Evolutionary conservation across 2,329 filamentous ascomycete genomes (phyloP).

Genomic region (Fusarium buxicola): DNA sequence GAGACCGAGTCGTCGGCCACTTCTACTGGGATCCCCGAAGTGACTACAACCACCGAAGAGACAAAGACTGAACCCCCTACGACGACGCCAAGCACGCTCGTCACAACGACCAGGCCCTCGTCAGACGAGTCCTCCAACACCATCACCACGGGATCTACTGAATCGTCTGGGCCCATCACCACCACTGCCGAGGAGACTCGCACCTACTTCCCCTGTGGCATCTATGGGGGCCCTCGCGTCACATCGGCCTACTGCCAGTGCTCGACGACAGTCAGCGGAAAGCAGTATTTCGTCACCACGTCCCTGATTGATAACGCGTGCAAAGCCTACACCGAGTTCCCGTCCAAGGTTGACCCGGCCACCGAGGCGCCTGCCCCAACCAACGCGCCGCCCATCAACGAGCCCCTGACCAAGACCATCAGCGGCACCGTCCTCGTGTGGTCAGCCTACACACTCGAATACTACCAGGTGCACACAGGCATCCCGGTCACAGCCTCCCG

Average conservation of each 20-base stretch:
- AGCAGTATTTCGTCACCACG: slow-evolving; percentile 7
- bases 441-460: slow-evolving; percentile 3
- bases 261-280: slow-evolving; percentile 3
- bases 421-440: slow-evolving; percentile 17
- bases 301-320: slow-evolving; percentile 3
- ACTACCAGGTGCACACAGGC: background rate
- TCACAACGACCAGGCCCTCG: slow-evolving; percentile 7
- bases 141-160: background rate
- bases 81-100: background rate
- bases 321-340: background rate
- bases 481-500: background rate
- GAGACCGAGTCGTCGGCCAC: too few species aligned
- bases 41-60: background rate
- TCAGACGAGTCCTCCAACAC: background rate
- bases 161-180: background rate
- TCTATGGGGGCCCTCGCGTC: background rate
- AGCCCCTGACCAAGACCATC: slow-evolving; percentile 10
- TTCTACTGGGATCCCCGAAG: too few species aligned
- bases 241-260: slow-evolving; percentile 14
- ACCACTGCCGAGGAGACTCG: background rate
- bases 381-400: background rate
- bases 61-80: background rate
- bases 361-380: slow-evolving; percentile 1
- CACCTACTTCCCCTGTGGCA: slow-evolving; percentile 6
- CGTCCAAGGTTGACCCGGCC: background rate